Conservation (phyloP, 2,329 filamentous ascomycete genomes). For the Tolypocladium cylindrosporum region DNA sequence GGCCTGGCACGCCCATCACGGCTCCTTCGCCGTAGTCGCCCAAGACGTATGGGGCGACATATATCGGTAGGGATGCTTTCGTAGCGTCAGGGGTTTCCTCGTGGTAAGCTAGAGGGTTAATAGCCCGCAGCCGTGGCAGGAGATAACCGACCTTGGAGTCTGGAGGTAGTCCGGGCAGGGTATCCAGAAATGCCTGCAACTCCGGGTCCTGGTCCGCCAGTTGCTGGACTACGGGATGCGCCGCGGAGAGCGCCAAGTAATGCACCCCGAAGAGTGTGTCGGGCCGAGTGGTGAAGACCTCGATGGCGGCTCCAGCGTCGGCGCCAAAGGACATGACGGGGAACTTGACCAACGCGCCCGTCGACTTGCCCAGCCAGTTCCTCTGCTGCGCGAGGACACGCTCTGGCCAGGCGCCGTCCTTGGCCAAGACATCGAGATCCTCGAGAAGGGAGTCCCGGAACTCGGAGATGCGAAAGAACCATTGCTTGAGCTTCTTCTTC, state of each 20-base stretch:
- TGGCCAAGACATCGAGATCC: slow-evolving; percentile 57
- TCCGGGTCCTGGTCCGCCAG: slow-evolving; percentile 49
- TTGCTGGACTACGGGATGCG: slow-evolving; percentile 57
- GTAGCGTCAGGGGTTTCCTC: slow-evolving; percentile 37
- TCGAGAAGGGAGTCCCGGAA: slow-evolving; percentile 64
- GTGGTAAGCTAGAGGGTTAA: slow-evolving; percentile 55
- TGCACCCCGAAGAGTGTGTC: slow-evolving; percentile 85
- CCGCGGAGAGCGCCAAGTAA: slow-evolving; percentile 68
- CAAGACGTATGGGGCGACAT: slow-evolving; percentile 75
- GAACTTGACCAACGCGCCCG: slow-evolving; percentile 64
- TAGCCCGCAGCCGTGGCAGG: slow-evolving; percentile 49
- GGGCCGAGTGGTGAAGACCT: slow-evolving; percentile 75
- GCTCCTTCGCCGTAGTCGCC: slow-evolving; percentile 80
- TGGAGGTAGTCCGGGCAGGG: slow-evolving; percentile 42
- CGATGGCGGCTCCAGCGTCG: slow-evolving; percentile 38
- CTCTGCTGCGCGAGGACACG: slow-evolving; percentile 73
- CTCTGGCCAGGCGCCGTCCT: slow-evolving; percentile 66
- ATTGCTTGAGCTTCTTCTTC: slow-evolving; percentile 70
- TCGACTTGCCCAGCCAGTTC: slow-evolving; percentile 79
- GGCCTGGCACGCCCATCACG: slow-evolving; percentile 85
- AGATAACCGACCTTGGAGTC: slow-evolving; percentile 59
- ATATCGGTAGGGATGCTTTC: slow-evolving; percentile 58
- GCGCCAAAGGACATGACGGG: slow-evolving; percentile 38
- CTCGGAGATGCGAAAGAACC: slow-evolving; percentile 79
- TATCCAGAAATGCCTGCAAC: slow-evolving; percentile 59